Percentiles rank a stretch among this genome's conserved stretches.
These are phyloP conservation scores for Hypoxylon sp. DNA, from an alignment of 2,329 filamentous ascomycete species.

Conservation along the genomic window DNA sequence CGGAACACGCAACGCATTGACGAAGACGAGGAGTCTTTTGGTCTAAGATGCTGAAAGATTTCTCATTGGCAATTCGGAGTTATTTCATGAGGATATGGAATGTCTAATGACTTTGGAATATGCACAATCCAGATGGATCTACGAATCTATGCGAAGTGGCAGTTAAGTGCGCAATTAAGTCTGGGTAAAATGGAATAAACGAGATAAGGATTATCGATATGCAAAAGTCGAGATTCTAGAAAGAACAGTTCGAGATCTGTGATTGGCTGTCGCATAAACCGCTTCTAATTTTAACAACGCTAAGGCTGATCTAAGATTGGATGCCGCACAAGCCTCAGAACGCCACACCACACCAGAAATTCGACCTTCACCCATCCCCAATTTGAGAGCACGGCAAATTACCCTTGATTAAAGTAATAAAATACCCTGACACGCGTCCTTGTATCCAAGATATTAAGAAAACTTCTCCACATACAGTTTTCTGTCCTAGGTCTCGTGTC, in stretches of 20 bases:
- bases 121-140: not conserved
- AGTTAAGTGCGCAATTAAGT: not conserved
- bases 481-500: constrained; percentile 4
- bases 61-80: not conserved
- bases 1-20: constrained; percentile 4
- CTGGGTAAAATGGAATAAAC: not conserved
- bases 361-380: not conserved
- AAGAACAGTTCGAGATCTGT: constrained; percentile 8
- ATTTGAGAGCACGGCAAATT: constrained; percentile 24
- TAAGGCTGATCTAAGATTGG: constrained; percentile 36
- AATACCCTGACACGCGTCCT: constrained; percentile 33
- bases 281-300: constrained; percentile 34
- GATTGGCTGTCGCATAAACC: constrained; percentile 20
- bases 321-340: constrained; percentile 30
- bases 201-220: constrained; percentile 1
- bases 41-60: not conserved
- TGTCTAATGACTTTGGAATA: not conserved
- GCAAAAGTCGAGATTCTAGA: constrained; percentile 8
- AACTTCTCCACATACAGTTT: constrained; percentile 4
- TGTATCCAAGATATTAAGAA: constrained; percentile 8
- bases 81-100: not conserved
- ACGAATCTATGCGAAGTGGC: no score
- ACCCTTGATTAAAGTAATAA: constrained; percentile 27
- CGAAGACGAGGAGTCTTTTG: constrained; percentile 6
- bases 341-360: constrained; percentile 24